phyloP scores from a whole-genome alignment of 2,329 filamentous ascomycete genomes.

The Cladosporium halotolerans region DNA sequence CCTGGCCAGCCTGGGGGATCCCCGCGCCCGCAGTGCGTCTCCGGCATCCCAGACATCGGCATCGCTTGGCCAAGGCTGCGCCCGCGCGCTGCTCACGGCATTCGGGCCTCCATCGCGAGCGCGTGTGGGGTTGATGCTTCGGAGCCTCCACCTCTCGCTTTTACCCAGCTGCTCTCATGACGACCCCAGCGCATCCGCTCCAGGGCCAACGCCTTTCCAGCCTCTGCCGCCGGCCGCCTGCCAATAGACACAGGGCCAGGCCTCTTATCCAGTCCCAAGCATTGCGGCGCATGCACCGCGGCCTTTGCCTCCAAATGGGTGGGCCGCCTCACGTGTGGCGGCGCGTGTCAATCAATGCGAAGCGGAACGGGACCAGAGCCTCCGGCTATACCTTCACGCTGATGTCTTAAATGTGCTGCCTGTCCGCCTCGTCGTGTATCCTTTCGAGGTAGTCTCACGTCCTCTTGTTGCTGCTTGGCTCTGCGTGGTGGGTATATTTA shows the following conservation, averaged over 20 bases:
- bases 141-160: conserved; percentile 5
- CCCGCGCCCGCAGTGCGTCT: background rate
- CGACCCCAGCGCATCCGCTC: background rate
- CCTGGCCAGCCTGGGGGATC: background rate
- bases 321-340: conserved; percentile 6
- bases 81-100: background rate
- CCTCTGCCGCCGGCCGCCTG: conserved; percentile 4
- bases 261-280: background rate
- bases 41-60: background rate
- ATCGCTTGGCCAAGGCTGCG: conserved; percentile 3
- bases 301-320: conserved; percentile 6
- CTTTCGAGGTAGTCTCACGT: background rate
- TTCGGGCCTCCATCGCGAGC: background rate
- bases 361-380: conserved; percentile 11
- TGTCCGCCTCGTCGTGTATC: conserved; percentile 2
- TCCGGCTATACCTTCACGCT: conserved; percentile 9
- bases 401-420: conserved; percentile 5
- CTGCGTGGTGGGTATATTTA: background rate
- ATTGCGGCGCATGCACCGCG: conserved; percentile 10
- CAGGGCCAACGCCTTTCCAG: background rate
- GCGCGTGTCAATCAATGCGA: conserved; percentile 8
- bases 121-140: conserved; percentile 1
- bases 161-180: conserved; percentile 1
- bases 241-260: background rate
- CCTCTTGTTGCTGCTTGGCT: background rate